Evolutionary conservation across 345 rosid species (phyloP), one percentile per base, ranked within the genome.

Genomic region (Rhodamnia rubescens): DNA sequence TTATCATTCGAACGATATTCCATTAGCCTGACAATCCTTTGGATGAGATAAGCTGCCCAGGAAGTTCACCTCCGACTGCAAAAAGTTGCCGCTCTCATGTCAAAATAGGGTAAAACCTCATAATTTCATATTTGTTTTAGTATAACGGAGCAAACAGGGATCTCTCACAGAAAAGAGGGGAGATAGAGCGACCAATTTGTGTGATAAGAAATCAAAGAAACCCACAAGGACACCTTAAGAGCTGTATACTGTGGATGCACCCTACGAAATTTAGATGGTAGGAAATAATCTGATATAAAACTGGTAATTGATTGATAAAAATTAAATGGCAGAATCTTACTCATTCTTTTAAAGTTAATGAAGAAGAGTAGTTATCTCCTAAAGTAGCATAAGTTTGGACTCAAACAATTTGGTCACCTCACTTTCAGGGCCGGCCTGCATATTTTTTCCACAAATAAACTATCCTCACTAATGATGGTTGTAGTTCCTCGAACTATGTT

Each of bases 51-150:
- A 55, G 64, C 85, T 84, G 53, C 85, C 86, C 18, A 87, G 20
- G 56, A 81, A 87, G 22, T 74, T 84, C 40, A 87, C 86, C 86
- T 82, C 86, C 6, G 78, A 69, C 86, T 82, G 86, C 69, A 64
- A 27, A 26, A 53, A 61, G 49, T 74, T 32, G 5, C 11, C 26
- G 47, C 27, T 64, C 2, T 64, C 75, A 16, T 4, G 16, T 16
- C 75, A 64, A 20, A 36, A 64, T 64, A 32, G 24, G 75, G 75
- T 11, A 32, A 64, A 64, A 64, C 75, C 75, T 29, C 44, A 64
- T 32, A 64, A 16, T 64, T 32, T 64, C 78, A 64, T 22, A 32
- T 4, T 32, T 32, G n/a, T 64, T 64, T 64, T 16, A 40, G 21
- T 8, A 64, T 18, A 64, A 2, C n/a, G 44, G 32, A 64, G 78